These are phyloP conservation scores for Leccinum laetum DNA, from an alignment of 1,284 basidiomycete species.

Conservation along the genomic window DNA sequence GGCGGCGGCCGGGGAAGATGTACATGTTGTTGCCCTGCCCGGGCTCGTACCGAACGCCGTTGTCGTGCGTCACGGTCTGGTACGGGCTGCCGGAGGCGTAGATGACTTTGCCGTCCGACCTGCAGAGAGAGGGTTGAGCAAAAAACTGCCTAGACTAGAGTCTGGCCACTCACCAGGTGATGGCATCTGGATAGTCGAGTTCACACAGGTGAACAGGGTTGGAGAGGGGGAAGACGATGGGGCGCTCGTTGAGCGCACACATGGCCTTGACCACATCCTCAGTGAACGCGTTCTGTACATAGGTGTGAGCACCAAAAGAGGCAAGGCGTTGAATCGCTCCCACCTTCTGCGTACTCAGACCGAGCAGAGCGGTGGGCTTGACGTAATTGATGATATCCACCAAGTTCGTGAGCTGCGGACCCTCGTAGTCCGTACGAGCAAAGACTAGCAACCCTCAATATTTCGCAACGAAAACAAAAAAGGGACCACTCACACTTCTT, in stretches of 20 bases:
- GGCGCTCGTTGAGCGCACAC: constrained; percentile 68
- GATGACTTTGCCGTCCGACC: constrained; percentile 65
- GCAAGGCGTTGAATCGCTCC: constrained; percentile 11
- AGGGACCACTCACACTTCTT: constrained; percentile 63
- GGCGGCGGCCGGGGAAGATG: constrained; percentile 56
- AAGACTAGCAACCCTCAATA: constrained; percentile 41
- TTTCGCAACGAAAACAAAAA: background rate
- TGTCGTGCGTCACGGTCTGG: constrained; percentile 49
- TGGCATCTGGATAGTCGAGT: constrained; percentile 71
- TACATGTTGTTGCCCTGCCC: constrained; percentile 86
- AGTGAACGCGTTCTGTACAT: constrained; percentile 62
- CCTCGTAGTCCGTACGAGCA: constrained; percentile 68
- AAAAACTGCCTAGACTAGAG: background rate
- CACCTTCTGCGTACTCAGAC: constrained; percentile 72
- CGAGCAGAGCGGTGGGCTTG: constrained; percentile 81
- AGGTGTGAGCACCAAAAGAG: constrained; percentile 8
- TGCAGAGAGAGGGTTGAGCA: constrained; percentile 20
- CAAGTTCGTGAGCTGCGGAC: constrained; percentile 61
- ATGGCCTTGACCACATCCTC: constrained; percentile 70
- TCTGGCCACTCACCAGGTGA: constrained; percentile 49
- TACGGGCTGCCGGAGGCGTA: constrained; percentile 87
- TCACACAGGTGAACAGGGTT: constrained; percentile 77
- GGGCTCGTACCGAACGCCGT: constrained; percentile 60
- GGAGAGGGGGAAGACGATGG: constrained; percentile 86
- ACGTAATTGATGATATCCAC: constrained; percentile 76